A percentile compares a stretch with the other conserved stretches of the same genome.
These are phyloP conservation scores for Coccomyxa sp. DNA, from an alignment of 139 green algal genomes.

Conservation along the genomic window DNA sequence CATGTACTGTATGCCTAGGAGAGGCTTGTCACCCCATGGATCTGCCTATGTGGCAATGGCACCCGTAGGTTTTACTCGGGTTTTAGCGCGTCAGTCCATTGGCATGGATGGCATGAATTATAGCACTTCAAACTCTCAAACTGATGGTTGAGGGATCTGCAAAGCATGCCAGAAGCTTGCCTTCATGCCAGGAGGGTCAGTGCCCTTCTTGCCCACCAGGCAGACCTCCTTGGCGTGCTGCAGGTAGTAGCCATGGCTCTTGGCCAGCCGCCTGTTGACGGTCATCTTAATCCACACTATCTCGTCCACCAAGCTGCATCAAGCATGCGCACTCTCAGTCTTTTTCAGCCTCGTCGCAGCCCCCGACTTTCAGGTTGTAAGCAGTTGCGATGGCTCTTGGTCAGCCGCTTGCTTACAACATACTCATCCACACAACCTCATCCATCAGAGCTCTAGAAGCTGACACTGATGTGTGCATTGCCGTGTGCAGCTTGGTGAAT, in stretches of 20 bases:
- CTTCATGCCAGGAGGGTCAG: conserved; percentile 26
- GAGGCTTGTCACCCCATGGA: no score
- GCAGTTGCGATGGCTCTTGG: background rate
- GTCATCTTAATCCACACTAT: conserved; percentile 96
- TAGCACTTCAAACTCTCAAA: no score
- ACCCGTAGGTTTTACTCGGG: no score
- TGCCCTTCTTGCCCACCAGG: conserved; percentile 72
- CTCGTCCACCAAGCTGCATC: conserved; percentile 87
- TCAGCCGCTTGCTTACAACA: no score
- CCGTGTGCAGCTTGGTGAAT: conserved; percentile 81
- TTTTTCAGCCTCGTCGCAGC: no score
- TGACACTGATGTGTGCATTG: conserved; percentile 94
- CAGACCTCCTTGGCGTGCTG: conserved; percentile 90
- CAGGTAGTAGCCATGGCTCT: conserved; percentile 94
- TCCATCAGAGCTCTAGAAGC: conserved; percentile 93
- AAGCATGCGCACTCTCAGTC: no score
- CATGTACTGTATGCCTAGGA: no score
- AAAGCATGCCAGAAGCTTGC: background rate
- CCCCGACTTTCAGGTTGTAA: no score
- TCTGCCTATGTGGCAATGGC: no score
- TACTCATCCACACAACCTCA: conserved; percentile 94
- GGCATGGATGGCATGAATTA: no score
- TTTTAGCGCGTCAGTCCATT: no score
- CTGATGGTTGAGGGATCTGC: background rate
- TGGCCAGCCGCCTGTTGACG: conserved; percentile 84